Base-by-base conservation (phyloP, 305 asterid genomes). In the Nicotiana rustica region DNA sequence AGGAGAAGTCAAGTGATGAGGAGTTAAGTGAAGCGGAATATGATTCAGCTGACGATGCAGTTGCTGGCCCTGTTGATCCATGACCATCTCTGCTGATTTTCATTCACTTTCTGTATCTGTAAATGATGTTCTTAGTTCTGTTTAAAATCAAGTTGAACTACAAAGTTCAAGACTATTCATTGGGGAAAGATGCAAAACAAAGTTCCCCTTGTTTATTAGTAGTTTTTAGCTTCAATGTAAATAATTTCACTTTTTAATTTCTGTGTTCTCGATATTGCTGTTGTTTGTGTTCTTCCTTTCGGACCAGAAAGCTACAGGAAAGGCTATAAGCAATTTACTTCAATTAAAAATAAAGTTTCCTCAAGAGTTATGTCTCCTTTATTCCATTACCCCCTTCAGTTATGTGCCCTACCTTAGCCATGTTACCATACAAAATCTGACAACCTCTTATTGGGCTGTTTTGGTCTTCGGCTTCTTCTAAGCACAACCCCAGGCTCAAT, bases 61-160 rank as follows among this genome's bases (percentile, higher is more conserved):
- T 93, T 70, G 91, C 86, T 0, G 98, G 97, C 36, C 88, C 90
- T n/a, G 96, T 82, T 56, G 97, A 94, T 88, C 93, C 99, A 31
- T 94, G 91, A 89, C 81, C 25, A 2, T 67, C n/a, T 4, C 25
- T 38, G 59, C 29, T 81, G 25, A 57, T 9, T 2, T 47, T 31
- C 78, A 35, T 49, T 79, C 61, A 79, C 80, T 69, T 68, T 77
- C 80, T 70, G 52, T 79, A 61, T 75, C 47, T 89, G 94, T 89
- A 88, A 81, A 88, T 88, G 78, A 84, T 84, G 78, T 81, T 67
- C 69, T 21, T 79, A 44, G 65, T 79, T 67, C 83, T 84, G 69
- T 79, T 82, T 75, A 71, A 86, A 81, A 67, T 79, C 73, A 80
- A 86, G 75, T 65, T 57, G 75, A 84, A 62, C 76, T 81, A 84